Base-by-base conservation (phyloP, 2,329 filamentous ascomycete genomes). In the Alternaria longipes region DNA sequence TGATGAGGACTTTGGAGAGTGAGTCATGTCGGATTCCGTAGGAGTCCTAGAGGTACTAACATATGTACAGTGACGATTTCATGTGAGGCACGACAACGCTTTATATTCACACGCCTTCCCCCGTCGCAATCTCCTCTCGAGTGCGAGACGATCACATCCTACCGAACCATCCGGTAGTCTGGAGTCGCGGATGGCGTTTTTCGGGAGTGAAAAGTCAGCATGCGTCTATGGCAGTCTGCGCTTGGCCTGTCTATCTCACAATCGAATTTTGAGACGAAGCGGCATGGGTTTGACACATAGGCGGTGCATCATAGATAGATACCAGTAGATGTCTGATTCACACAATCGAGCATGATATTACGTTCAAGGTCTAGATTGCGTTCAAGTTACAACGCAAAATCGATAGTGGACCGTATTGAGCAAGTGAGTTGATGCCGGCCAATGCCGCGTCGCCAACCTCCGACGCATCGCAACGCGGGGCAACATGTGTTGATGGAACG, bases 1-100 rank as follows among this genome's bases (percentile, higher is more conserved):
- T 30, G 91, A 93, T 56, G 91, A 92, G 54, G 91, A 92, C 62
- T 92, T 92, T 75, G 94, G 92, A 81, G 94, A 97, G 87, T 92
- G 84, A 85, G 93, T 89, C 18, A 14, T n/a, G 34, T 38, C n/a
- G 20, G n/a, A 8, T n/a, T 26, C 14, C 14, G 34, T 49, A n/a
- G 11, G 11, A 8, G 8, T 11, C 2, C 5, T 12, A 14, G 8
- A 8, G n/a, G 57, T 38, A 56, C 72, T 78, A 65, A 79, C 61
- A 9, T 26, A 9, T 8, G 6, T 24, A 9, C 54, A 78, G 77
- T 68, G 77, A 79, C 53, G 76, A 79, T 63, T 79, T 79, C 58
- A 79, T 79, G 77, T 79, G 73, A 79, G 54, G 52, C 18, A n/a
- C 26, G 47, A 57, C 26, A n/a, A 1, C n/a, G n/a, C 6, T 28